These are phyloP conservation scores for Fusarium sp. DNA, from an alignment of 2,329 filamentous ascomycete genomes.

Conservation along the genomic window DNA sequence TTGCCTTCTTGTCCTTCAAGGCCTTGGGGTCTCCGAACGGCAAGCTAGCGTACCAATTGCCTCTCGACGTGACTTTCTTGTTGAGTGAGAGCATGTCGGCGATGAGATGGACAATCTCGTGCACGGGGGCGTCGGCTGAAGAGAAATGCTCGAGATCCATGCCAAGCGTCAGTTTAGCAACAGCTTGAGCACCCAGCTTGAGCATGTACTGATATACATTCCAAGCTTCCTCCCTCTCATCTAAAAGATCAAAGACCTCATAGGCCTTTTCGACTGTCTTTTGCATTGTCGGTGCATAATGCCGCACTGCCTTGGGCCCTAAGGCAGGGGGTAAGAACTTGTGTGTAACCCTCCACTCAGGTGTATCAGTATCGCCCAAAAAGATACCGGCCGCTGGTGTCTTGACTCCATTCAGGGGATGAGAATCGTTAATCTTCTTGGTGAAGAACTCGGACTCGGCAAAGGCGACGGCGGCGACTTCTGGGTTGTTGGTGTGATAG, in stretches of 20 bases:
- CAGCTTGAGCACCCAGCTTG: slow-evolving; percentile 60
- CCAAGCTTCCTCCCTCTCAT: slow-evolving; percentile 59
- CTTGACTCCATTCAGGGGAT: slow-evolving; percentile 60
- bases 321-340: slow-evolving; percentile 72
- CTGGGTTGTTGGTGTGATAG: slow-evolving; percentile 65
- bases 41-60: slow-evolving; percentile 66
- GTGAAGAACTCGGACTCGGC: slow-evolving; percentile 65
- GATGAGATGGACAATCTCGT: slow-evolving; percentile 64
- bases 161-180: slow-evolving; percentile 60
- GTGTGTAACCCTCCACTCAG: slow-evolving; percentile 65
- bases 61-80: slow-evolving; percentile 67
- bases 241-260: slow-evolving; percentile 63
- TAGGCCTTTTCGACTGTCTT: slow-evolving; percentile 63
- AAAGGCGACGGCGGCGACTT: slow-evolving; percentile 59
- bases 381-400: slow-evolving; percentile 58
- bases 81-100: slow-evolving; percentile 65
- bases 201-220: slow-evolving; percentile 65
- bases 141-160: slow-evolving; percentile 61
- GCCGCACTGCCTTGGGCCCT: slow-evolving; percentile 69
- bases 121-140: slow-evolving; percentile 58
- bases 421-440: slow-evolving; percentile 64
- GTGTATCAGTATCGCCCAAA: slow-evolving; percentile 63
- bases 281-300: slow-evolving; percentile 72
- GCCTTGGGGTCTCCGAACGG: slow-evolving; percentile 68
- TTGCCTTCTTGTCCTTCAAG: slow-evolving; percentile 51